Percentiles rank a stretch among this genome's conserved stretches.
phyloP scores from a whole-genome alignment of 2,329 filamentous ascomycete species.

The Talaromyces pinophilus region DNA sequence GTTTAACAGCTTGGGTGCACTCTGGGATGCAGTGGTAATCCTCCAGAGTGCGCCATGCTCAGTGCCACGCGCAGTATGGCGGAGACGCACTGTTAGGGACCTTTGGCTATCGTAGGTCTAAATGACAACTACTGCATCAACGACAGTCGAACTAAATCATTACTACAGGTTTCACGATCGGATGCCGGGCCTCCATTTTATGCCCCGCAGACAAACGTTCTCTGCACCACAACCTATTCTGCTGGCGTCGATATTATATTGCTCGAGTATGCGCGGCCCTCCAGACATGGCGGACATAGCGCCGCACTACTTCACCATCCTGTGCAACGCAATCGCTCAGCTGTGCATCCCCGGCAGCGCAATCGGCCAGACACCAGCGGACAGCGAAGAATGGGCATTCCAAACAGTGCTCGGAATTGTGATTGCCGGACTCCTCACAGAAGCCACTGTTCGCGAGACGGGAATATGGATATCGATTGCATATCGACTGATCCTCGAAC shows the following conservation, averaged over 20 bases:
- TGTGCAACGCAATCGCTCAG: conserved; percentile 22
- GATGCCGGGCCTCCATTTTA: conserved; percentile 24
- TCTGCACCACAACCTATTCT: conserved; percentile 23
- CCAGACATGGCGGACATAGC: conserved; percentile 16
- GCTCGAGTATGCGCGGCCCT: conserved; percentile 22
- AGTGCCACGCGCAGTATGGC: conserved; percentile 21
- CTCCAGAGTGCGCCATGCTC: conserved; percentile 17
- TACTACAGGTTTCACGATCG: conserved; percentile 20
- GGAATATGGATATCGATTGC: conserved; percentile 23
- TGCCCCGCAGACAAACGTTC: conserved; percentile 23
- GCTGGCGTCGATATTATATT: conserved; percentile 23
- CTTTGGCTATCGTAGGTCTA: conserved; percentile 21
- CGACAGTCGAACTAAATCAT: not conserved
- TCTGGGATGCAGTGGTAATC: conserved; percentile 19
- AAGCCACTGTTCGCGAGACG: conserved; percentile 20
- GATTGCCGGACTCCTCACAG: conserved; percentile 21
- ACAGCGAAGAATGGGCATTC: conserved; percentile 23
- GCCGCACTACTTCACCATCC: conserved; percentile 18
- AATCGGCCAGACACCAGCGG: conserved; percentile 12
- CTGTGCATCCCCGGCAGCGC: conserved; percentile 16
- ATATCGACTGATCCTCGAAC: conserved; percentile 19
- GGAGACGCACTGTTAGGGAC: conserved; percentile 15
- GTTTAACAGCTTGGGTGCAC: conserved; percentile 8
- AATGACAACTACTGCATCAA: not conserved
- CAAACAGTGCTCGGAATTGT: conserved; percentile 22